Percentiles rank a stretch among this genome's conserved stretches.
Conservation (phyloP, 768 basidiomycete genomes). For the Favolaschia claudopus region DNA sequence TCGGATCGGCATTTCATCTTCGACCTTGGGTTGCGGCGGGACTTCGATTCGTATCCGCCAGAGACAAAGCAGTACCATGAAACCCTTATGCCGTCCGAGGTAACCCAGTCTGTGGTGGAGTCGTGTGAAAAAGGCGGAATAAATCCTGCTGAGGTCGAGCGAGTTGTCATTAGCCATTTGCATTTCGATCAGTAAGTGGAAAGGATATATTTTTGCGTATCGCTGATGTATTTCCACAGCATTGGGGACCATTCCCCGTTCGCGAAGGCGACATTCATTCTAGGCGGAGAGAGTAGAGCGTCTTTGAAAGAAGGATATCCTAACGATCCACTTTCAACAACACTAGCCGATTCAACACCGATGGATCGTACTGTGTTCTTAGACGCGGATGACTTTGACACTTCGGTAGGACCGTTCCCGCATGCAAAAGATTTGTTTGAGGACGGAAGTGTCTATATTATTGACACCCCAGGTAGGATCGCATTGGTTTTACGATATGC, state of each 20-base stretch:
- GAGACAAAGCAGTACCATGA: constrained; percentile 28
- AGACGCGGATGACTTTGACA: constrained; percentile 41
- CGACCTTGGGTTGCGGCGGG: constrained; percentile 62
- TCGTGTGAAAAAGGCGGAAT: constrained; percentile 58
- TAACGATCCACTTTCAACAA: constrained; percentile 39
- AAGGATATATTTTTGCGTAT: not conserved
- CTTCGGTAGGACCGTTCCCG: constrained; percentile 55
- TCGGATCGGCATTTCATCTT: constrained; percentile 51
- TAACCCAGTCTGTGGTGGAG: constrained; percentile 51
- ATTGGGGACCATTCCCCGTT: constrained; percentile 57
- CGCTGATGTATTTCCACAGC: constrained; percentile 3
- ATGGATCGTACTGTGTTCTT: constrained; percentile 48
- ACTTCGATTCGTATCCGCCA: constrained; percentile 51
- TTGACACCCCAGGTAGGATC: constrained; percentile 68
- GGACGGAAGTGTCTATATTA: constrained; percentile 64
- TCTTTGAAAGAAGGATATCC: constrained; percentile 51
- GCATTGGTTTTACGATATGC: too few species aligned
- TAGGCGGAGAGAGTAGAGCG: constrained; percentile 48
- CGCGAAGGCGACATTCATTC: constrained; percentile 52
- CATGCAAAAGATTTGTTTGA: constrained; percentile 59
- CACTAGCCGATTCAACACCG: constrained; percentile 44
- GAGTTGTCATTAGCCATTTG: constrained; percentile 57
- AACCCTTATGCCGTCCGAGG: constrained; percentile 10
- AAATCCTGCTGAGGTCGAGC: constrained; percentile 49
- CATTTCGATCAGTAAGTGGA: constrained; percentile 55